These are phyloP conservation scores for Stropharia rugosoannulata DNA, from an alignment of 768 basidiomycete species.

Conservation along the genomic window DNA sequence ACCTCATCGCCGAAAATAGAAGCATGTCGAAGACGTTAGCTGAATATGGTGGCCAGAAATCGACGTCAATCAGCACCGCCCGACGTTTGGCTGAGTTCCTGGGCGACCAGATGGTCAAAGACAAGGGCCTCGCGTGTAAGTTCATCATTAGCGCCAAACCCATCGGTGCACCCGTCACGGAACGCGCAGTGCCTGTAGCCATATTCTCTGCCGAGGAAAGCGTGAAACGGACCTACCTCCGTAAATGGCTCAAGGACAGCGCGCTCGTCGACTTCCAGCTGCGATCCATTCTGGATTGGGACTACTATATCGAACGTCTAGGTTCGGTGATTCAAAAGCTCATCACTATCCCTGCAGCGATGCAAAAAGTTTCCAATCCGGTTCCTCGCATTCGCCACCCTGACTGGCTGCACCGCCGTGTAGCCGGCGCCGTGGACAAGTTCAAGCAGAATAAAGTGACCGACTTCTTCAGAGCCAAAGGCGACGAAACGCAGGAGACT, in stretches of 20 bases:
- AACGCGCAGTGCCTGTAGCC: constrained; percentile 93
- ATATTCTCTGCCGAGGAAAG: constrained; percentile 96
- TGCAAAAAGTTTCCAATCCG: constrained; percentile 96
- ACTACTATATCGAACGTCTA: constrained; percentile 95
- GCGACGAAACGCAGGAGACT: constrained; percentile 28
- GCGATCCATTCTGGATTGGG: constrained; percentile 95
- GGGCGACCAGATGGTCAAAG: constrained; percentile 98
- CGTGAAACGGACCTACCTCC: constrained; percentile 86
- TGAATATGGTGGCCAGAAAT: constrained; percentile 96
- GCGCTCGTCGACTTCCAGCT: constrained; percentile 85
- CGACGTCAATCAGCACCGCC: constrained; percentile 97
- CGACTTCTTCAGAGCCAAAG: constrained; percentile 76
- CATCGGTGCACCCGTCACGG: constrained; percentile 91
- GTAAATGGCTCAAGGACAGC: constrained; percentile 97
- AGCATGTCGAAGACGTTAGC: constrained; percentile 97
- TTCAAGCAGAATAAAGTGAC: constrained; percentile 98
- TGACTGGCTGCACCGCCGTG: constrained; percentile 93
- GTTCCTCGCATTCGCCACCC: constrained; percentile 96
- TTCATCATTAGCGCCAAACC: constrained; percentile 98
- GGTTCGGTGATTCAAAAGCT: constrained; percentile 98
- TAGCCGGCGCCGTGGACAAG: constrained; percentile 88
- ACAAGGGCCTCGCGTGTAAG: constrained; percentile 97
- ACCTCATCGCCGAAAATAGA: constrained; percentile 97
- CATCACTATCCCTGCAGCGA: constrained; percentile 98
- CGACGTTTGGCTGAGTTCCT: constrained; percentile 94